Base-by-base conservation (phyloP, 306 rosid species). In the Rosa rugosa region DNA sequence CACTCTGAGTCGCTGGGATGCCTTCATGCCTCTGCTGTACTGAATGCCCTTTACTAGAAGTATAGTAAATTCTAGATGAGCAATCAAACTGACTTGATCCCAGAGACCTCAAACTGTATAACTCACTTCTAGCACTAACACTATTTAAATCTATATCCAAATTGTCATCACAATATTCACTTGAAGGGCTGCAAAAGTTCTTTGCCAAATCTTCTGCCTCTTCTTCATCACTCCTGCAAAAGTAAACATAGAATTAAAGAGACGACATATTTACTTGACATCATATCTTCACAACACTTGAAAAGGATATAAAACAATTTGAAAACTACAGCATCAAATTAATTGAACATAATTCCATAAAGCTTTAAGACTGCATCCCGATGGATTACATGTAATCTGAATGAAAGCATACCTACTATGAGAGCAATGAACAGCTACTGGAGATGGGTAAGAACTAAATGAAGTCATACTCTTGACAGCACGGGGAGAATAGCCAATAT, bases 201-300 rank as follows among this genome's bases (percentile, higher is more conserved):
- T 87, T 93, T 81, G 81, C 90, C 51, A 87, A 90, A 84, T 93
- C 91, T 80, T 86, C 96, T 12, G 65, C 82, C 83, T 89, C 92
- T 46, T 95, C 97, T 78, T 89, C 97, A 60, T 91, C 91, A 45
- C 94, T 89, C 96, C 99, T 95, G 82, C 89, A n/a, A 83, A 46
- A 79, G 76, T 46, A 80, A 72, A 77, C 57, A 77, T 12, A 44
- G 46, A 72, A 68, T 79, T 83, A 80, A 45, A 54, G 36, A 75
- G 18, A 63, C 25, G 16, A 67, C 14, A 1, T 7, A 66, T 17
- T 36, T 14, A 66, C 41, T 7, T 11, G 38, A 60, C 66, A 8
- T 27, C 47, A 72, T 5, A 51, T 34, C 4, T 11, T 40, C 50
- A 22, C 22, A n/a, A 13, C 9, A 14, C 8, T 53, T 14, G 14